Evolutionary conservation across 495 filamentous ascomycete species (phyloP), one percentile per base, ranked within the genome.

Genomic region (Aspergillus leporis): DNA sequence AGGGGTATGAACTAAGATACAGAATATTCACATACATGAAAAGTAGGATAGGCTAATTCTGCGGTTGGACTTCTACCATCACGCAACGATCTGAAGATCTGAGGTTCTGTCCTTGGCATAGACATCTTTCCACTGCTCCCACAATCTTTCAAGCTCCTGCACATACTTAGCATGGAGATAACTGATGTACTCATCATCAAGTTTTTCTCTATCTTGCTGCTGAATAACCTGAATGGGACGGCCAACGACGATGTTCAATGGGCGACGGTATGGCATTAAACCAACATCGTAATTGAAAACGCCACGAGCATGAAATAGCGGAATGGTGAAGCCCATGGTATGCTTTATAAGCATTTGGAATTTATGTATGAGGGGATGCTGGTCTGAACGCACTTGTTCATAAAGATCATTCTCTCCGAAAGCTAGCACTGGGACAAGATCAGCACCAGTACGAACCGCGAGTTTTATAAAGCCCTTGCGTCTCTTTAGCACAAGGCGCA

Each of bases 271-370:
- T 7, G 94, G 94, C 90, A 98, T 90, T 53, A 98, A 68, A 0
- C 94, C 94, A 1, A 97, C 90, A 70, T 98, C 94, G 61, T 98
- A 98, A 67, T 98, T 98, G 72, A 98, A 97, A 9, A 98, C 87
- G 1, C 94, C 94, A 16, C 92, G 71, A 2, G 92, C 93, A 74
- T 96, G 93, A 57, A 97, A 86, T 30, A 97, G 74, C 3, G 94
- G 94, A 4, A 98, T 79, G 0, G 94, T 98, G 65, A 97, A 98
- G n/a, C 94, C 94, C 71, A 94, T 78, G 1, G 87, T 75, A 56
- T 85, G 86, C 76, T 98, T 93, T 30, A 94, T 77, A 13, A 87
- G 72, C 77, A 94, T 83, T 72, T 98, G 94, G 18, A 88, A 60
- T 67, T 82, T 84, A 70, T 91, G 86, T 56, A 97, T 83, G 8